A percentile compares a stretch with the other conserved stretches of the same genome.
These are phyloP conservation scores for Capronia americana DNA, from an alignment of 2,329 filamentous ascomycete species.

Conservation along the genomic window DNA sequence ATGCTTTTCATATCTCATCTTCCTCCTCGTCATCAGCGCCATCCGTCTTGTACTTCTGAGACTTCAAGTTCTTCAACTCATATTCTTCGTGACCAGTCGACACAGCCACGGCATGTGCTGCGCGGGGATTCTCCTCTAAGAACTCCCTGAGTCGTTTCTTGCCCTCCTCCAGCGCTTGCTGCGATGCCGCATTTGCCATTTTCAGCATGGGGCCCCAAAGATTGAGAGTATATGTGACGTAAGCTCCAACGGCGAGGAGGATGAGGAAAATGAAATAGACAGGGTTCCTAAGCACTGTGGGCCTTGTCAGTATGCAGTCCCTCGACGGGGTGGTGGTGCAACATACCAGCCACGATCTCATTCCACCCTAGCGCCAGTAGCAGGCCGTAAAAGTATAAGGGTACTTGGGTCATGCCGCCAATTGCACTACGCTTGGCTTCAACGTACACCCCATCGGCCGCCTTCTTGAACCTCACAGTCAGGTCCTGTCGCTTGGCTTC, in stretches of 20 bases:
- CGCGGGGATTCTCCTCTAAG: slow-evolving; percentile 83
- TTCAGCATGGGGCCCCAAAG: slow-evolving; percentile 94
- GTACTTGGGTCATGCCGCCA: slow-evolving; percentile 91
- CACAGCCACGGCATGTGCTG: slow-evolving; percentile 82
- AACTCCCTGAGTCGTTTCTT: slow-evolving; percentile 92
- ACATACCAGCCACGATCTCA: slow-evolving; percentile 88
- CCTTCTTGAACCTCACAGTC: slow-evolving; percentile 96
- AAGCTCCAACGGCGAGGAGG: slow-evolving; percentile 75
- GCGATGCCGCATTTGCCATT: slow-evolving; percentile 87
- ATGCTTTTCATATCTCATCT: slow-evolving; percentile 25
- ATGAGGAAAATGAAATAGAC: slow-evolving; percentile 90
- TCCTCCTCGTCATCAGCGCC: slow-evolving; percentile 33
- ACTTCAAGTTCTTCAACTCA: slow-evolving; percentile 59
- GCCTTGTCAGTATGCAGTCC: slow-evolving; percentile 24
- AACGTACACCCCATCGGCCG: slow-evolving; percentile 94
- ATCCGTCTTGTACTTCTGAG: slow-evolving; percentile 27
- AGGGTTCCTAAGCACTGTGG: slow-evolving; percentile 86
- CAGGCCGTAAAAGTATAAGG: slow-evolving; percentile 90
- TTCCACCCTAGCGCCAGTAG: slow-evolving; percentile 97
- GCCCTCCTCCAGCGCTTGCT: slow-evolving; percentile 86
- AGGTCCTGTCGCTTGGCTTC: slow-evolving; percentile 91
- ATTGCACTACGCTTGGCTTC: slow-evolving; percentile 97
- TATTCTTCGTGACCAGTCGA: slow-evolving; percentile 60
- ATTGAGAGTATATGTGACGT: slow-evolving; percentile 91
- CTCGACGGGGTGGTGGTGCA: background rate